Evolutionary conservation across 1,284 basidiomycete genomes (phyloP).

Genomic region (Mrakiaceae sp.): DNA sequence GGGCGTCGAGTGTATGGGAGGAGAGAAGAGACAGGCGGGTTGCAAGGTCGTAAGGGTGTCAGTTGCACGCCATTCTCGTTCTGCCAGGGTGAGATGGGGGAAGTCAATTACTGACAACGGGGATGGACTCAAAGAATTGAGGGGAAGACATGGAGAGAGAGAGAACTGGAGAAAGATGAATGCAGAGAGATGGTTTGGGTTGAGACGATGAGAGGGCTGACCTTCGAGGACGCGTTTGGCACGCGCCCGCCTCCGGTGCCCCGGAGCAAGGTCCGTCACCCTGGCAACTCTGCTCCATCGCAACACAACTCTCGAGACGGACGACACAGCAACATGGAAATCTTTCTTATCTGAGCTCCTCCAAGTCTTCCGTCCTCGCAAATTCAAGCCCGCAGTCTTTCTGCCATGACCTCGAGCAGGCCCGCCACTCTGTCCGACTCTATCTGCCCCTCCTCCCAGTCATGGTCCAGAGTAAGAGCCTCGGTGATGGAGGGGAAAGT

Average conservation of each 20-base stretch:
- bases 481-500: constrained; percentile 75
- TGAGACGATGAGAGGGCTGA: background rate
- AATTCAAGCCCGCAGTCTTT: constrained; percentile 30
- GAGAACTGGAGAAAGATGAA: background rate
- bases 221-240: no score
- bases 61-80: background rate
- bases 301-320: no score
- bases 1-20: no score
- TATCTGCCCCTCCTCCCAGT: constrained; percentile 47
- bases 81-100: background rate
- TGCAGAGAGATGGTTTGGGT: background rate
- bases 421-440: constrained; percentile 53
- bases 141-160: background rate
- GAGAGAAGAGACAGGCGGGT: background rate
- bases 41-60: background rate
- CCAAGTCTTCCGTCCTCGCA: no score
- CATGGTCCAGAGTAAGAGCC: constrained; percentile 58
- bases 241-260: no score
- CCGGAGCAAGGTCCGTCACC: no score
- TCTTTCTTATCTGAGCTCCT: no score
- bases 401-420: constrained; percentile 47
- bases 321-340: no score
- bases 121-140: constrained; percentile 16
- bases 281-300: no score
- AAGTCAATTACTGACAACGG: constrained; percentile 5